Evolutionary conservation across 495 filamentous ascomycete genomes (phyloP).

Genomic region (Durotheca rogersii): DNA sequence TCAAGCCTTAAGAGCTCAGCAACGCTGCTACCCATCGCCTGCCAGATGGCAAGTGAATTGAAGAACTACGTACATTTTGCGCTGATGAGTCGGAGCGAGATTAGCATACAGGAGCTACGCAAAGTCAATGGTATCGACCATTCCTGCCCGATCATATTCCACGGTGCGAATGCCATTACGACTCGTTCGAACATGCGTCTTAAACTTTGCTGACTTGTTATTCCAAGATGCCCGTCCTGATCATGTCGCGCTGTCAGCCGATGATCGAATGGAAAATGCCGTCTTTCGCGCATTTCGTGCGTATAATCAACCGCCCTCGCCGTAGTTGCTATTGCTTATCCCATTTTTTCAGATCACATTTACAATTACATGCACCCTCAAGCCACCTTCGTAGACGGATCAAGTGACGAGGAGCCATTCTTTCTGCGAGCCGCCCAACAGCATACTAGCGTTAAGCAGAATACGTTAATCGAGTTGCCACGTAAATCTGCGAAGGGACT

Average conservation of each 20-base stretch:
- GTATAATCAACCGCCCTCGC: slow-evolving; percentile 5
- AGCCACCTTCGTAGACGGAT: slow-evolving; percentile 55
- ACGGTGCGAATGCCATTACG: slow-evolving; percentile 49
- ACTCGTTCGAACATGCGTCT: no score
- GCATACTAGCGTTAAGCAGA: slow-evolving; percentile 44
- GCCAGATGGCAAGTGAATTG: slow-evolving; percentile 57
- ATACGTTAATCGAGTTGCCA: slow-evolving; percentile 68
- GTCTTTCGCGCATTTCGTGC: slow-evolving; percentile 45
- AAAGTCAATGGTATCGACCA: slow-evolving; percentile 58
- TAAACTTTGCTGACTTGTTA: slow-evolving; percentile 6
- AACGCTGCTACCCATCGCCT: slow-evolving; percentile 59
- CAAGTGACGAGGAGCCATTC: slow-evolving; percentile 48
- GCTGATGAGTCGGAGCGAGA: slow-evolving; percentile 56
- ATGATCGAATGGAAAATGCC: slow-evolving; percentile 49
- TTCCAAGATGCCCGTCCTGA: slow-evolving; percentile 60
- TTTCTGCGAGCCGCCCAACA: slow-evolving; percentile 56
- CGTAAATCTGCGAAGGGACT: slow-evolving; percentile 56
- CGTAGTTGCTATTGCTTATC: slow-evolving; percentile 3
- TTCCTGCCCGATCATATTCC: slow-evolving; percentile 56
- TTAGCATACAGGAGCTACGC: slow-evolving; percentile 52
- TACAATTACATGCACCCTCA: slow-evolving; percentile 60
- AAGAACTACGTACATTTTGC: slow-evolving; percentile 62
- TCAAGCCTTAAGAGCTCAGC: slow-evolving; percentile 58
- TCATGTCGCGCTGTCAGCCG: slow-evolving; percentile 49
- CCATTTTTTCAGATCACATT: slow-evolving; percentile 44